These are phyloP conservation scores for Globisporangium radiosum DNA, from an alignment of 352 stramenopile species.

Conservation along the genomic window DNA sequence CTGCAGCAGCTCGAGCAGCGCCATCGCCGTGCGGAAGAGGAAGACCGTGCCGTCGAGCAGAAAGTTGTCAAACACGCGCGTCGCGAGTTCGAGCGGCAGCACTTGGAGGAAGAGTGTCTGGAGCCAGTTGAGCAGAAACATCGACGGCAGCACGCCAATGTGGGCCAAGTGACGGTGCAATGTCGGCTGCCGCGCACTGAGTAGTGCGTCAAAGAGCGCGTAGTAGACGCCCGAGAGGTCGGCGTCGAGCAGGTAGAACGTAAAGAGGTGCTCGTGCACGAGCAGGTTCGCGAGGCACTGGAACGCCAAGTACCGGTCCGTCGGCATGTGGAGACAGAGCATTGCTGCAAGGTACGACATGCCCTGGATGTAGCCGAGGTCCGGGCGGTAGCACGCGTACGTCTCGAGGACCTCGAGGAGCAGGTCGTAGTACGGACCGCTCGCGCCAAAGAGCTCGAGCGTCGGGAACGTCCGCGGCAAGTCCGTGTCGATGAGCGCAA, in stretches of 20 bases:
- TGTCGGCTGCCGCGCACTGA: constrained; percentile 38
- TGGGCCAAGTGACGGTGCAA: constrained; percentile 45
- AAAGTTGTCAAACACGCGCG: constrained; percentile 80
- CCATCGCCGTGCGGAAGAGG: constrained; percentile 75
- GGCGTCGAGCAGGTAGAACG: constrained; percentile 80
- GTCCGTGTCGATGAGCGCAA: constrained; percentile 83
- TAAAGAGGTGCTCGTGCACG: constrained; percentile 85
- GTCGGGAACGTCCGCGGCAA: constrained; percentile 81
- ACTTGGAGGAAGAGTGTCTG: constrained; percentile 85
- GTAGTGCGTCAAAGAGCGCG: constrained; percentile 67
- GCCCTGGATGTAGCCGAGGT: constrained; percentile 86
- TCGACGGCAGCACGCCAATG: constrained; percentile 60
- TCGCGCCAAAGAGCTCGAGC: constrained; percentile 70
- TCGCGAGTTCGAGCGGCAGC: constrained; percentile 66
- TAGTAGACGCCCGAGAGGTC: constrained; percentile 81
- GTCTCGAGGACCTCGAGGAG: constrained; percentile 80
- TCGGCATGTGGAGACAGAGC: constrained; percentile 80
- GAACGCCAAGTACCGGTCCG: constrained; percentile 75
- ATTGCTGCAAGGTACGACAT: constrained; percentile 87
- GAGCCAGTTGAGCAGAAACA: constrained; percentile 89
- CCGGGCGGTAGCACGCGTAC: constrained; percentile 81
- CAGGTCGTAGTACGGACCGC: constrained; percentile 68
- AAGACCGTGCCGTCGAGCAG: constrained; percentile 80
- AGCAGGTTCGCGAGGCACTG: constrained; percentile 86
- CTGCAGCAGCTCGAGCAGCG: constrained; percentile 68